Evolutionary conservation across 225 moss, liverwort and hornwort genomes (phyloP).

Genomic region (Pseudisothecium myosuroides): DNA sequence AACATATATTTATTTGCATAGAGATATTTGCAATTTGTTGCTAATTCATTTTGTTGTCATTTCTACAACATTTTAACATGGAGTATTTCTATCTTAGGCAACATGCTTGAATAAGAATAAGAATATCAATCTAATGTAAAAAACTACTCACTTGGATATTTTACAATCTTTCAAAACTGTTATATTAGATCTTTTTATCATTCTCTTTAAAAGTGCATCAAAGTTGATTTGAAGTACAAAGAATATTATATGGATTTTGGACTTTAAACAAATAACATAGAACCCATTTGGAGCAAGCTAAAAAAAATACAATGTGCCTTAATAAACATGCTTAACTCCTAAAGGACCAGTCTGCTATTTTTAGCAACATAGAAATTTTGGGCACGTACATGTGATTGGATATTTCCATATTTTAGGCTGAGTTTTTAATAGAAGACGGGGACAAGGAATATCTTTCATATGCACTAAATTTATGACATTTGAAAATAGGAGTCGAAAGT

Average conservation of each 20-base stretch:
- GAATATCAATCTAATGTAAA: rapidly evolving
- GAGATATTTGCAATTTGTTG: rapidly evolving
- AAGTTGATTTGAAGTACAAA: neutral
- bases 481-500: no score
- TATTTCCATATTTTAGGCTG: no score
- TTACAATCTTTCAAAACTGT: neutral
- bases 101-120: neutral
- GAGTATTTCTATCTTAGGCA: neutral
- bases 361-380: no score
- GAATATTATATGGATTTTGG: neutral
- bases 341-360: no score
- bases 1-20: neutral
- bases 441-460: no score
- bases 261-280: rapidly evolving
- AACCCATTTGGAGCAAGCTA: neutral
- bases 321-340: neutral
- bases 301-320: neutral
- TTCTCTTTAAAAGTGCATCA: neutral
- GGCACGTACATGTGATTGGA: no score
- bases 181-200: neutral
- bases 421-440: no score
- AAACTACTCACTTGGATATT: neutral
- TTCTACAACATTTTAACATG: neutral
- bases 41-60: neutral
- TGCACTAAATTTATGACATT: no score